Evolutionary conservation across 2,329 filamentous ascomycete genomes (phyloP), one percentile per base, ranked within the genome.

Genomic region (Shiraia bambusicola): DNA sequence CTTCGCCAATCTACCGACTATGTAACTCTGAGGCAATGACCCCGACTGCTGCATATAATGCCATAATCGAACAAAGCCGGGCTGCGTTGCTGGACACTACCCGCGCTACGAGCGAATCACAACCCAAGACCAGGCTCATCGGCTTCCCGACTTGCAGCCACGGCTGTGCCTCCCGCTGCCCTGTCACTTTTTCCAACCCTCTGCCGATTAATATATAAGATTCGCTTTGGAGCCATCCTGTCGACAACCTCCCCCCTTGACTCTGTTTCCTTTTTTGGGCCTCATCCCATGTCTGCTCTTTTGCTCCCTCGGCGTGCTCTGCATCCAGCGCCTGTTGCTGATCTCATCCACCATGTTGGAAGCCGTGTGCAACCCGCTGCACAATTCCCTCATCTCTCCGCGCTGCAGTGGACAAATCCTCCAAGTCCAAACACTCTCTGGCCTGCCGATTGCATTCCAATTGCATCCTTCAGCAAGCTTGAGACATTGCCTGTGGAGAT

Each of bases 401-500:
- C 27, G 24, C 14, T 22, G 19, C 19, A 22, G 13, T 17, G 27
- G 15, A 13, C 15, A 4, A 35, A 17, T 13, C 25, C 17, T 31
- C 9, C 22, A 17, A 28, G 26, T 34, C 27, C 26, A 24, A 27
- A 31, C 26, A 26, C 24, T 28, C 6, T 26, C 34, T 30, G 16
- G 17, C 4, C 38, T 14, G 29, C 24, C 24, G 28, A 22, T n/a
- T 29, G 26, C 16, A 11, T n/a, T 22, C n/a, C 19, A 32, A 19
- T 28, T 9, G 28, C 38, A 16, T 39, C 44, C 7, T 27, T 39
- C 17, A 58, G 42, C 50, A 47, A 37, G 12, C 19, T 66, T 16
- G 59, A 63, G 33, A 42, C 40, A 1, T 43, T 66, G 6, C 63
- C 63, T 19, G 39, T 53, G 30, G 63, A 66, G 37, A 49, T 66